A percentile compares a stretch with the other conserved stretches of the same genome.
phyloP scores from a whole-genome alignment of 768 basidiomycete species.

The Pulveroboletus sp. region DNA sequence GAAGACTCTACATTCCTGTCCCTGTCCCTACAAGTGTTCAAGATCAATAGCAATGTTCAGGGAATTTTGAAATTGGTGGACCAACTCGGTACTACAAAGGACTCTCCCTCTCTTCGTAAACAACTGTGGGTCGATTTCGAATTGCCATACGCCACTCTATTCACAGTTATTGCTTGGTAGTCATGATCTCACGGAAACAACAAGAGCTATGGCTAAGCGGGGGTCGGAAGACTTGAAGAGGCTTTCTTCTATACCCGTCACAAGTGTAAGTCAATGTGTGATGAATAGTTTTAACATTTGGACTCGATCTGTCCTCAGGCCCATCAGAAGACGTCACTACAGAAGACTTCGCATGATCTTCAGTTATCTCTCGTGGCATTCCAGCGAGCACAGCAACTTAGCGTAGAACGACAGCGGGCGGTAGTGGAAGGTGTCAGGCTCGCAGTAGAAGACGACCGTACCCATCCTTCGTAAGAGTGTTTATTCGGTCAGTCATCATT shows the following conservation, averaged over 20 bases:
- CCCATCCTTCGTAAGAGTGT: constrained; percentile 25
- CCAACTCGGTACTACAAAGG: constrained; percentile 82
- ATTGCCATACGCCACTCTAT: background rate
- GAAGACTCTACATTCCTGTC: constrained; percentile 75
- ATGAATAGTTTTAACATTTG: background rate
- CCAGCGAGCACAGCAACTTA: constrained; percentile 87
- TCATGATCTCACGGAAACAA: constrained; percentile 92
- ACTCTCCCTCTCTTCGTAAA: constrained; percentile 77
- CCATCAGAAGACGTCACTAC: constrained; percentile 76
- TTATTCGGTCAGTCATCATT: background rate
- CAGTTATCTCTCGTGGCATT: constrained; percentile 88
- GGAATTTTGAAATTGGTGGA: constrained; percentile 96
- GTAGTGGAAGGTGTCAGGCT: constrained; percentile 86
- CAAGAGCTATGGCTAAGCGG: constrained; percentile 91
- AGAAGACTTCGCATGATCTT: constrained; percentile 93
- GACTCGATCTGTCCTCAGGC: constrained; percentile 44
- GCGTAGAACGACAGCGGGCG: constrained; percentile 85
- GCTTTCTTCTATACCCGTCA: constrained; percentile 64
- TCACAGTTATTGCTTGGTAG: constrained; percentile 39
- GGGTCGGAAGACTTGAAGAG: constrained; percentile 93
- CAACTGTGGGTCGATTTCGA: constrained; percentile 61
- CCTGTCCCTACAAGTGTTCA: constrained; percentile 92
- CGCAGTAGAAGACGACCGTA: constrained; percentile 73
- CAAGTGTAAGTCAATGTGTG: constrained; percentile 45
- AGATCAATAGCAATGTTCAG: constrained; percentile 97